Evolutionary conservation across 768 basidiomycete genomes (phyloP), one percentile per base, ranked within the genome.

Genomic region (Leucocoprinus sp.): DNA sequence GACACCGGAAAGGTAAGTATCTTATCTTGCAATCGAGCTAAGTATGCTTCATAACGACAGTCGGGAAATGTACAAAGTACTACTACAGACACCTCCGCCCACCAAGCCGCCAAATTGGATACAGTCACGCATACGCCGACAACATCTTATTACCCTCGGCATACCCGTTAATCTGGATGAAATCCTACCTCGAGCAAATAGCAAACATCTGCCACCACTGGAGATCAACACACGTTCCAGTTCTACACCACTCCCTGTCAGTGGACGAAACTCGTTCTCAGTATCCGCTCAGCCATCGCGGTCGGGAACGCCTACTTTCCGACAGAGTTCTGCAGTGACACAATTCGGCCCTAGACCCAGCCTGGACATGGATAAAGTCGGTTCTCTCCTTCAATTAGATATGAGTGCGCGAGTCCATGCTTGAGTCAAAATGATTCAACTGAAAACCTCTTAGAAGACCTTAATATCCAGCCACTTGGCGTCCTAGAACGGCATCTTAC

Each of bases 111-210:
- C 91, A 43, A 93, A 89, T 55, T 97, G 93, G 93, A 93, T 82
- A 41, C 82, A 91, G 37, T 95, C 92, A 46, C 78, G 87, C 35
- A 92, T 91, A 59, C 78, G 93, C 45, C 71, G 92, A 38, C 90
- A 92, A 57, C 90, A 96, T 56, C 71, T 97, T 38, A 95, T 95
- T 50, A 66, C 89, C 9, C 78, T 97, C 19, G 93, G 93, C 18
- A 83, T 97, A 37, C 93, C 93, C 3, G 88, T 97, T 42, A 97
- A 97, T 58, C 71, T 97, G 5, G 93, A 97, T 59, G 93, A 97
- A 66, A 81, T 95, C 6, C 67, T 89, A 31, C 85, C 87, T 2
- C 78, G 74, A 37, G 69, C 74, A 6, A 76, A 69, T 49, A 73
- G 75, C 35, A 83, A 79, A 55, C 67, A 75, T 5, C 69, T 95